phyloP scores from a whole-genome alignment of 2,329 filamentous ascomycete species.

The Neoarthrinium moseri region DNA sequence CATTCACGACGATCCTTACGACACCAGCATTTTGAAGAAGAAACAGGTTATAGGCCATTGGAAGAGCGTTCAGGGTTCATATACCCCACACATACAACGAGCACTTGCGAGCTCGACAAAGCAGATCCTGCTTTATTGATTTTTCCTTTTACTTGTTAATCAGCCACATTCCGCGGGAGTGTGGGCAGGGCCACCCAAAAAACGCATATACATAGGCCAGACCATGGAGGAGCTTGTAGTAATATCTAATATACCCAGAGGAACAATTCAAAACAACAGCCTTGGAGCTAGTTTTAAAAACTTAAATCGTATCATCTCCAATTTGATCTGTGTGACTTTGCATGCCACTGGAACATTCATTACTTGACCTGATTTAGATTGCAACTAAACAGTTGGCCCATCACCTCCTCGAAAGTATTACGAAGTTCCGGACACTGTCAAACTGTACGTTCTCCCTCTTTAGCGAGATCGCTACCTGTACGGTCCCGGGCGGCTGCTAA shows the following conservation, averaged over 20 bases:
- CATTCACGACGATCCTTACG: constrained; percentile 51
- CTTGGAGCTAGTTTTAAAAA: no score
- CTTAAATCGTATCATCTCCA: no score
- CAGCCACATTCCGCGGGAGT: background rate
- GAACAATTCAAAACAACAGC: no score
- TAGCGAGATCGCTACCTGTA: no score
- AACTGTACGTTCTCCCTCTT: no score
- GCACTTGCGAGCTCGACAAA: background rate
- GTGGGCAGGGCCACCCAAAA: background rate
- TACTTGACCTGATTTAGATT: no score
- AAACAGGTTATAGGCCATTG: background rate
- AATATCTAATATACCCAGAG: constrained; percentile 8
- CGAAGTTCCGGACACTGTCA: no score
- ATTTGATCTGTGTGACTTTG: no score
- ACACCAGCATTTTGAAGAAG: constrained; percentile 17
- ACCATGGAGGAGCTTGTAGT: background rate
- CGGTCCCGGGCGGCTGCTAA: no score
- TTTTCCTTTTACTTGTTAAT: background rate
- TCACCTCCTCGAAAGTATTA: no score
- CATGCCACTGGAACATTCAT: no score
- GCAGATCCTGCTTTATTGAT: background rate
- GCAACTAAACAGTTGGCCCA: no score
- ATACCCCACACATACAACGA: constrained; percentile 1
- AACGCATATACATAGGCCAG: background rate
- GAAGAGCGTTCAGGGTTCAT: background rate